Evolutionary conservation across 306 rosid genomes (phyloP).

Genomic region (Carpinus viminea): DNA sequence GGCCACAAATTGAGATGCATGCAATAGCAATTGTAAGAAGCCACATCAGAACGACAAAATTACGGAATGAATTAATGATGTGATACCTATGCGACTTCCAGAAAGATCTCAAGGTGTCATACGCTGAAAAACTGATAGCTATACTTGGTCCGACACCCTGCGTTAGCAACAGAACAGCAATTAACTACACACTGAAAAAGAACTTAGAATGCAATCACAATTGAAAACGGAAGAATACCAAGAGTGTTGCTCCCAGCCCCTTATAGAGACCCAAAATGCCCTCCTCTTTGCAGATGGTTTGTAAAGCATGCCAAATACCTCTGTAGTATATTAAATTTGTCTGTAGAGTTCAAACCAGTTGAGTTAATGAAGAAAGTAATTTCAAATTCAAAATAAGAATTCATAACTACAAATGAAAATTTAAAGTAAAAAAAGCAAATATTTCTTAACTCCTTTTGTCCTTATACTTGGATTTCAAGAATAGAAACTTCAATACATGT

Average conservation of each 20-base stretch:
- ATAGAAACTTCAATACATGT: neutral
- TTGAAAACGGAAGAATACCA: constrained; percentile 58
- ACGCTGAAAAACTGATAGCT: constrained; percentile 94
- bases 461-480: constrained; percentile 11
- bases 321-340: constrained; percentile 71
- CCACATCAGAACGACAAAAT: constrained; percentile 9
- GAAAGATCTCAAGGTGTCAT: constrained; percentile 77
- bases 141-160: constrained; percentile 98
- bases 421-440: constrained; percentile 4
- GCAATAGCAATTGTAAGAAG: constrained; percentile 8
- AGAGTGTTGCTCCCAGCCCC: constrained; percentile 95
- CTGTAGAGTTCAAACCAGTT: constrained; percentile 50
- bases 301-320: constrained; percentile 82
- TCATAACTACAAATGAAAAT: neutral
- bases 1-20: constrained; percentile 5
- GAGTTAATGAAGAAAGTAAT: constrained; percentile 24
- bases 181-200: constrained; percentile 26
- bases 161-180: constrained; percentile 24
- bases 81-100: constrained; percentile 79
- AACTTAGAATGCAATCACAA: constrained; percentile 11
- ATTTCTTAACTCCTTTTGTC: neutral
- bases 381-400: constrained; percentile 3
- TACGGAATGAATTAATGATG: constrained; percentile 21
- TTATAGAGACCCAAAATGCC: constrained; percentile 85
- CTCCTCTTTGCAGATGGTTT: constrained; percentile 79